These are phyloP conservation scores for Eucalyptus brandiana DNA, from an alignment of 345 rosid species.

Conservation along the genomic window DNA sequence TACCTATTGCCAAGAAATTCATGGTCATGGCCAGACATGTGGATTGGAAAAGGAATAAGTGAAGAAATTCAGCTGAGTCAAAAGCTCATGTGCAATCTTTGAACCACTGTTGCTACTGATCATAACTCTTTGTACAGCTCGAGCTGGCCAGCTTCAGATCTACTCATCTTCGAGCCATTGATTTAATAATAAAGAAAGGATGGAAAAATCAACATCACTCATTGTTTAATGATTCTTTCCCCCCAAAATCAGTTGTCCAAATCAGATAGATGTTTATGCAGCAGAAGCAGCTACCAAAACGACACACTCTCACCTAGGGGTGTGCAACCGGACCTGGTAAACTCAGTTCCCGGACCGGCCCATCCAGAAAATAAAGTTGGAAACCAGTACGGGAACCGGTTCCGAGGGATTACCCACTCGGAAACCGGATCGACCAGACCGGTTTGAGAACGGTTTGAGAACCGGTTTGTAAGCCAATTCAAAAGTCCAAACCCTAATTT, in stretches of 20 bases:
- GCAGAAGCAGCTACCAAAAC: neutral
- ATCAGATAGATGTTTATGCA: neutral
- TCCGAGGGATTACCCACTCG: no score
- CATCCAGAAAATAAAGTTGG: no score
- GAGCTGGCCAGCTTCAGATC: neutral
- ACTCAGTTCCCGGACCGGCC: no score
- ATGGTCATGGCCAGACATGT: neutral
- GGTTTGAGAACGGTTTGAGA: no score
- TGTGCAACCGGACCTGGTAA: no score
- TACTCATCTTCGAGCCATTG: neutral
- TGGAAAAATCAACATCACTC: neutral
- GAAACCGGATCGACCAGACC: no score
- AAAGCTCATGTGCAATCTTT: neutral
- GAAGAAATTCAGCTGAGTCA: neutral
- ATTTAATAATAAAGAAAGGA: neutral
- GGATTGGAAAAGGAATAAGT: neutral
- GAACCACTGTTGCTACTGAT: neutral
- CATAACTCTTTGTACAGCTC: neutral
- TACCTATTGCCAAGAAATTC: neutral
- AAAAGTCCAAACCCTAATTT: no score
- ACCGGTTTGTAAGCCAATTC: no score
- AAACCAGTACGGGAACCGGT: no score
- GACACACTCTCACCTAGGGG: no score
- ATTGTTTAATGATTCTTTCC: neutral
- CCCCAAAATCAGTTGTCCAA: neutral